Percentiles rank a stretch among this genome's conserved stretches.
phyloP scores from a whole-genome alignment of 768 basidiomycete genomes.

The Leucogyrophana mollusca region DNA sequence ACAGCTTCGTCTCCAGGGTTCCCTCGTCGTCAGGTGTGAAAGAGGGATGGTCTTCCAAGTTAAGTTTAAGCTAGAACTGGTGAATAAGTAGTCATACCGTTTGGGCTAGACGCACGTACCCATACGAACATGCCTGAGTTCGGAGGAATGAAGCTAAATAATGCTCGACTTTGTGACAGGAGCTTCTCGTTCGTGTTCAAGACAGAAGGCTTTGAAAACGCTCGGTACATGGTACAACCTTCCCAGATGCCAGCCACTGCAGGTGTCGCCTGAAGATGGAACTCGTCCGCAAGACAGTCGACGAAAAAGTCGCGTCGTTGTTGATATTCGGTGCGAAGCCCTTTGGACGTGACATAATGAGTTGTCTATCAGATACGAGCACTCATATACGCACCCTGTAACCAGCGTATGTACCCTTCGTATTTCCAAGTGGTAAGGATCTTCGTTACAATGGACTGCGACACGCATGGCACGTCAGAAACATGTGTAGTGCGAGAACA shows the following conservation, averaged over 20 bases:
- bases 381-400: slow-evolving; percentile 46
- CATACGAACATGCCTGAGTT: slow-evolving; percentile 84
- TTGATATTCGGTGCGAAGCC: slow-evolving; percentile 54
- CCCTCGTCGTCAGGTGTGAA: slow-evolving; percentile 37
- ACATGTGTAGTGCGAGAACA: background rate
- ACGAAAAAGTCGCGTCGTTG: slow-evolving; percentile 61
- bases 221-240: slow-evolving; percentile 45
- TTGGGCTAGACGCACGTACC: slow-evolving; percentile 36
- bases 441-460: slow-evolving; percentile 53
- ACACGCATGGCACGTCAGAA: background rate
- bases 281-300: slow-evolving; percentile 61
- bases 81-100: background rate
- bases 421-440: slow-evolving; percentile 66
- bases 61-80: slow-evolving; percentile 50
- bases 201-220: slow-evolving; percentile 34
- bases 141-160: slow-evolving; percentile 74
- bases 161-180: slow-evolving; percentile 21
- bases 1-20: slow-evolving; percentile 57
- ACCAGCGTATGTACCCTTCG: slow-evolving; percentile 76
- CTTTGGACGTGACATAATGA: slow-evolving; percentile 22
- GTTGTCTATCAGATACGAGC: background rate
- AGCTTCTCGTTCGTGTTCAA: slow-evolving; percentile 39
- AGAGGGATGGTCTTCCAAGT: slow-evolving; percentile 57
- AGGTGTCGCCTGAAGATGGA: slow-evolving; percentile 48
- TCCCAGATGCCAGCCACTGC: slow-evolving; percentile 27